These are phyloP conservation scores for Pythium pectinolyticum DNA, from an alignment of 352 stramenopile species.

Conservation along the genomic window DNA sequence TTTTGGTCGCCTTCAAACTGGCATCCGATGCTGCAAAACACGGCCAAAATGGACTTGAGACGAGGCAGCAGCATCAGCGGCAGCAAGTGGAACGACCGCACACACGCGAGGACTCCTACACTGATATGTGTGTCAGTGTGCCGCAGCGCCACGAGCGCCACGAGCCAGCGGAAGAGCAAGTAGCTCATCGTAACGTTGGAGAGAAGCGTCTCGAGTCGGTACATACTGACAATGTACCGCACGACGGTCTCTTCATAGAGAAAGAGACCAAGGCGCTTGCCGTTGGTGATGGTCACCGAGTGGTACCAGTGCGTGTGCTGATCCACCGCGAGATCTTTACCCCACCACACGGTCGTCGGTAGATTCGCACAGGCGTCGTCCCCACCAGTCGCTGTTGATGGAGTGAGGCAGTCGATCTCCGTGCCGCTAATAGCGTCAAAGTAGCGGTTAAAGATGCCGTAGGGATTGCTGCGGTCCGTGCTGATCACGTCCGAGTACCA, in stretches of 20 bases:
- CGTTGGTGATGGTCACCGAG: slow-evolving; percentile 26
- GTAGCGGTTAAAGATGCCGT: slow-evolving; percentile 29
- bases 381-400: slow-evolving; percentile 11
- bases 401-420: slow-evolving; percentile 32
- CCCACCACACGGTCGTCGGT: slow-evolving; percentile 13
- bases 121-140: slow-evolving; percentile 25
- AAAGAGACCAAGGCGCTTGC: slow-evolving; percentile 40
- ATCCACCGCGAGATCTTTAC: slow-evolving; percentile 12
- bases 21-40: slow-evolving; percentile 43
- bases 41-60: slow-evolving; percentile 40
- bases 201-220: slow-evolving; percentile 49
- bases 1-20: slow-evolving; percentile 49
- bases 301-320: not conserved
- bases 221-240: slow-evolving; percentile 29
- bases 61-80: slow-evolving; percentile 43
- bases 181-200: slow-evolving; percentile 40
- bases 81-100: slow-evolving; percentile 41
- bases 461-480: slow-evolving; percentile 15
- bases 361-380: not conserved
- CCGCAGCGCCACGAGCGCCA: slow-evolving; percentile 43
- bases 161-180: slow-evolving; percentile 44
- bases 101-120: slow-evolving; percentile 41
- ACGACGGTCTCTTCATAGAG: slow-evolving; percentile 19
- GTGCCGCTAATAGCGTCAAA: slow-evolving; percentile 32
- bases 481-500: slow-evolving; percentile 44